Evolutionary conservation across 2,329 filamentous ascomycete genomes (phyloP), one percentile per base, ranked within the genome.

Genomic region (Huntiella decipiens): DNA sequence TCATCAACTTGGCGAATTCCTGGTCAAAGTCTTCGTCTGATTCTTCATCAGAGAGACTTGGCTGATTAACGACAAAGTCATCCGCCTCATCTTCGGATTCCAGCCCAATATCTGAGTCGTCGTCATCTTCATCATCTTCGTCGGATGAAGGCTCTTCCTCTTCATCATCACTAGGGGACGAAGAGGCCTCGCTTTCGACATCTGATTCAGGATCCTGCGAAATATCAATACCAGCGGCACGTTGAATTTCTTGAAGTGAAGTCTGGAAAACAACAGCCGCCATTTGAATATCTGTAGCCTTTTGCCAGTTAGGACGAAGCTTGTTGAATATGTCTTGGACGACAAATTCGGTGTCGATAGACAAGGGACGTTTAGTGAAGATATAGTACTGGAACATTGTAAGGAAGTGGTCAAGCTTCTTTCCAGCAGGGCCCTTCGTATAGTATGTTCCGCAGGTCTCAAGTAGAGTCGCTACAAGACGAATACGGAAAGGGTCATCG

Each of bases 371-470:
- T 62, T 98, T 98, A 15, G 83, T 86, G 56, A 82, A 78, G 53
- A 96, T 80, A 61, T 98, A 98, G 61, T 95, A 96, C 73, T 83
- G 87, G 55, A 98, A 85, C 62, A 96, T 96, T 0, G 82, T 88
- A 50, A 98, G 67, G 62, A 96, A 98, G 60, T 94, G 96, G 57
- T 98, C 91, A 7, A 98, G 72, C 63, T 96, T 98, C 68, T 96
- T 96, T 60, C 87, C 92, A 1, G 87, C 83, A 38, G 81, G 77
- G 5, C 92, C 91, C 55, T 88, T 81, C 60, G 91, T 91, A 56
- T 95, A 98, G 64, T 88, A 98, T 60, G 92, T 80, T 46, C 92
- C 91, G 53, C 88, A 96, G 1, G 87, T 95, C 61, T 98, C 92
- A 4, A 98, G 71, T 42, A 98, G 69, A 11, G 81, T 92, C 52